Base-by-base conservation (phyloP, 2,329 filamentous ascomycete species). In the Ascochyta viciae-villosae region DNA sequence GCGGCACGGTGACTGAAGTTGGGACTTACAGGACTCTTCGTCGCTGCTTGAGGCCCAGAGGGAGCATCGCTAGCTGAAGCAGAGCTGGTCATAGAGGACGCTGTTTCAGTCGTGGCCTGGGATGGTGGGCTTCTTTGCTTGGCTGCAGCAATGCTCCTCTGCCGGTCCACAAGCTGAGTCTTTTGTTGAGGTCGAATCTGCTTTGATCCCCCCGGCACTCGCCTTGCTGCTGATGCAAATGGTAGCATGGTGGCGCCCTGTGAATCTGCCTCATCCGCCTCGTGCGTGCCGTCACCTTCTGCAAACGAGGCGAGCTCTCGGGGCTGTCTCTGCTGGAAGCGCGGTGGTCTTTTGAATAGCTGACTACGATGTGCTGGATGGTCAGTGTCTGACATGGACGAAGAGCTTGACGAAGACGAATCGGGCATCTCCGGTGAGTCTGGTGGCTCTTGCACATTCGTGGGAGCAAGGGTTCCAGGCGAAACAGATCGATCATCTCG, bases 1-100 rank as follows among this genome's bases (percentile, higher is more conserved):
- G 89, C 87, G 6, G 83, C 80, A 13, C 83, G 83, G 23, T 87
- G 82, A 22, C 83, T 82, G 1, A 87, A 87, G 38, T 73, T 76
- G 9, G 80, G 60, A 3, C 70, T 68, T n/a, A 65, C 57, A 16
- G 69, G 66, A 24, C 63, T 64, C 43, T 52, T 63, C 16, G 60
- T 40, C 4, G 55, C 64, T 33, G 64, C 54, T 9, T 56, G 60
- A n/a, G 67, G 59, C 4, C 57, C 58, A n/a, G 49, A 42, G 9
- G 54, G 57, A 15, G 61, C 61, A 39, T 72, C 70, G 43, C 71
- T 74, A 6, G 67, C 65, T 15, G 76, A 77, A 2, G 67, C 67
- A 10, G 77, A 78, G 38, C 76, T 76, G n/a, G 75, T 68, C 44
- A 87, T 88, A 0, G 88, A 90, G 64, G 89, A 70, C 46, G 64